Evolutionary conservation across 2,329 filamentous ascomycete genomes (phyloP), one percentile per base, ranked within the genome.

Genomic region (Byssothecium circinans): DNA sequence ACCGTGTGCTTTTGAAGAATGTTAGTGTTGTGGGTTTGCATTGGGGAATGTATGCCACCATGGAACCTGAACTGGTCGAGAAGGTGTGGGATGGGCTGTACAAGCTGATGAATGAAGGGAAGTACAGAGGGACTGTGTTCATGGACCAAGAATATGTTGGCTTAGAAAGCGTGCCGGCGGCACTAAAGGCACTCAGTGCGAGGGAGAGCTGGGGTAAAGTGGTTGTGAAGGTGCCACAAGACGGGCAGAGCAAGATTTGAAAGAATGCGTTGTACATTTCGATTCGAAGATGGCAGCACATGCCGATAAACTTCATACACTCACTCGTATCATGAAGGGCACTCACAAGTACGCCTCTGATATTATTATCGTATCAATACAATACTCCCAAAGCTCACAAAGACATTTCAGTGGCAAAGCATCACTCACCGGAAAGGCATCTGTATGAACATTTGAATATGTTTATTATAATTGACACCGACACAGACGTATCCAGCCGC

Each of bases 171-270:
- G 81, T 96, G 22, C 86, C 87, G 0, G 82, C 81, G 51, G 91
- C 91, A 0, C 70, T 97, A 61, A 78, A 86, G 61, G 88, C 88
- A 2, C 73, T 97, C 45, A 91, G 89, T 1, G 83, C 83, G 1
- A 79, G 92, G 50, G 88, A 87, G 41, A 96, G 91, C 1, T 97
- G 92, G 92, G 92, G 92, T 0, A 97, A 97, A 79, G 92, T 97
- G 0, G 89, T 96, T 1, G 86, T 96, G 17, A 89, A 89, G 73
- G 78, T 97, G 34, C 85, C 87, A 1, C 88, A 91, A 45, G 65
- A 70, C 11, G 65, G 64, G 2, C 58, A 58, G 27, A 71, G 68
- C 33, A 72, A 70, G 58, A 67, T 72, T 8, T 71, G n/a, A n/a
- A n/a, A 32, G 29, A 25, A 6, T 25, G 6, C 23, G 23, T 6